Conservation (phyloP, 2,329 filamentous ascomycete species). For the Fusarium luffae region DNA sequence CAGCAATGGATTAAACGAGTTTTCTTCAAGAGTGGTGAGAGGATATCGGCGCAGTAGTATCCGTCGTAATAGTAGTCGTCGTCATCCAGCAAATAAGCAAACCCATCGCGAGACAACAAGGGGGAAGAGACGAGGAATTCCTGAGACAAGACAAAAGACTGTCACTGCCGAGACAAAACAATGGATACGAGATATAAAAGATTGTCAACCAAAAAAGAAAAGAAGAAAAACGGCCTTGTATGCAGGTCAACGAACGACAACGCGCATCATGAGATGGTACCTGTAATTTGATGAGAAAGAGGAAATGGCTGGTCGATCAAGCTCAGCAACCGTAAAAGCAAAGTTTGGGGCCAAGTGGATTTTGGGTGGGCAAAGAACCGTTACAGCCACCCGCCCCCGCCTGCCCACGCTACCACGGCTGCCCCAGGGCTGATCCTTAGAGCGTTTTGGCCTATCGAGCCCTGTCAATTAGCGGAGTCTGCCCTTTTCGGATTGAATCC, state of each 20-base stretch:
- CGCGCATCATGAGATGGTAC: slow-evolving; percentile 19
- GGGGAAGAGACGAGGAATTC: slow-evolving; percentile 12
- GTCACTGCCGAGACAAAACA: slow-evolving; percentile 14
- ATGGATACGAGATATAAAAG: slow-evolving; percentile 9
- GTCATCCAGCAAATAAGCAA: slow-evolving; percentile 38
- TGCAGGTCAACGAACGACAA: slow-evolving; percentile 18
- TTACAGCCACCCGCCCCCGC: slow-evolving; percentile 13
- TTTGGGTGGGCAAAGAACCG: slow-evolving; percentile 13
- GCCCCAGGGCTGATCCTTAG: slow-evolving; percentile 2
- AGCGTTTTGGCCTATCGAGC: slow-evolving; percentile 15
- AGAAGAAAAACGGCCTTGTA: background rate
- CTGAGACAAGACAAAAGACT: slow-evolving; percentile 18
- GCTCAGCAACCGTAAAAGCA: background rate
- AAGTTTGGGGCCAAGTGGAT: slow-evolving; percentile 7
- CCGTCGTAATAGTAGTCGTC: slow-evolving; percentile 39
- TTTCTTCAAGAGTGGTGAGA: slow-evolving; percentile 27
- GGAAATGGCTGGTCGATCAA: slow-evolving; percentile 7
- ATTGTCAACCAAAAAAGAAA: slow-evolving; percentile 4
- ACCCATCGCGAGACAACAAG: slow-evolving; percentile 26
- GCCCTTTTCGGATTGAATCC: background rate
- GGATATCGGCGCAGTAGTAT: slow-evolving; percentile 17
- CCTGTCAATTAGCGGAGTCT: slow-evolving; percentile 8
- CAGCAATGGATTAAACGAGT: background rate
- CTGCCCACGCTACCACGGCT: background rate
- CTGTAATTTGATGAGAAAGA: slow-evolving; percentile 24